Base-by-base conservation (phyloP, 306 rosid genomes). In the Lagenaria siceraria region DNA sequence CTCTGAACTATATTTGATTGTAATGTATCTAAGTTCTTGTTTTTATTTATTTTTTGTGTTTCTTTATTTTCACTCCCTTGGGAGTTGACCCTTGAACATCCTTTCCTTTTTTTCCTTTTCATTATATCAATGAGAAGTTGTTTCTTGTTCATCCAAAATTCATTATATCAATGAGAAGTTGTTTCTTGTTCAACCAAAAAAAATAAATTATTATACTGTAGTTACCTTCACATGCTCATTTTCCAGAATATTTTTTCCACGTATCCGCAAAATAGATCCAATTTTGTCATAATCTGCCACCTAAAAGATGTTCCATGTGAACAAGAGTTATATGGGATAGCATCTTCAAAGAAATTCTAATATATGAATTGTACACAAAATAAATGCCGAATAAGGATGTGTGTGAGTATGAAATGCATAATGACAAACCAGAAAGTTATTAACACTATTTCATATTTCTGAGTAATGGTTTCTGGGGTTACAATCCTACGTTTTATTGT, bases 161-260 rank as follows among this genome's bases (percentile, higher is more conserved):
- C n/a, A n/a, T n/a, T n/a, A n/a, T n/a, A n/a, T 49, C 54, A 49
- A 49, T 49, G 54, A 49, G 54, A 49, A 49, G 54, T 49, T 49
- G 54, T 49, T 49, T 49, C 19, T 49, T 49, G 54, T 49, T 49
- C 13, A 9, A 43, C 8, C 2, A 43, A 43, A 10, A 43, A 10
- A 1, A 10, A 11, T 11, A 43, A 10, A 46, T 12, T 10, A 46
- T 46, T 3, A 49, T 38, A 80, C 21, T 4, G 53, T 29, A 80
- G 36, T 79, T 86, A 90, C 99, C 99, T 95, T 95, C 53, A 95
- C 99, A 81, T 92, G 35, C 71, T 95, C 97, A 78, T 95, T 95
- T 89, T 90, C 97, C 27, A 90, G 46, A 65, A 89, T 82, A 78
- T 95, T 95, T 85, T 86, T 95, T 53, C 99, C 99, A 17, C 99